Evolutionary conservation across 441 rosid genomes (phyloP).

Genomic region (Omphalea diandra): DNA sequence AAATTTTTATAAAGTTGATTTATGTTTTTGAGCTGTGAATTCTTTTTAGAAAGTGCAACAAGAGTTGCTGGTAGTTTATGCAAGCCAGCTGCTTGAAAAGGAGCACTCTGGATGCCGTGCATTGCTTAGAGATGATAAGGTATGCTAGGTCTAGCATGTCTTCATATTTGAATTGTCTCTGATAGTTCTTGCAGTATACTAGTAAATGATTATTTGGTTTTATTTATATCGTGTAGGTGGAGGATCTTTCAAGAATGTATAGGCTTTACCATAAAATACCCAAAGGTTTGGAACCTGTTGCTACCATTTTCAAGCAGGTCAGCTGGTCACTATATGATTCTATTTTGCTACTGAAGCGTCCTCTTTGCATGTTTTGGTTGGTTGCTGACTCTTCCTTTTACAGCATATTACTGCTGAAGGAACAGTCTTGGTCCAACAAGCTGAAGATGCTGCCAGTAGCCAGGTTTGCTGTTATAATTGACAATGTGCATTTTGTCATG

Average conservation of each 20-base stretch:
- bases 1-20: background rate
- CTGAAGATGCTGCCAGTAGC: conserved; percentile 79
- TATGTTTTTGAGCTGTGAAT: background rate
- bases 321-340: conserved; percentile 6
- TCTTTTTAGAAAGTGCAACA: conserved; percentile 81
- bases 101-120: conserved; percentile 95
- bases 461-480: conserved; percentile 39
- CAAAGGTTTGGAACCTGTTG: conserved; percentile 77
- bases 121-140: conserved; percentile 91
- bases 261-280: conserved; percentile 77
- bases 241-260: conserved; percentile 94
- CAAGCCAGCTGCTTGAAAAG: conserved; percentile 70
- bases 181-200: conserved; percentile 10
- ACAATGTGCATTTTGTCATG: background rate
- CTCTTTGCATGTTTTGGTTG: background rate
- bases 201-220: background rate
- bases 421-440: conserved; percentile 81
- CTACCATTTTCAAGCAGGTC: conserved; percentile 85
- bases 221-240: conserved; percentile 49
- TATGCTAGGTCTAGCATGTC: conserved; percentile 20
- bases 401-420: conserved; percentile 96
- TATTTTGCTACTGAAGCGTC: conserved; percentile 8
- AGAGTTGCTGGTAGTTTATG: conserved; percentile 62
- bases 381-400: conserved; percentile 22
- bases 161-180: conserved; percentile 6